Evolutionary conservation across 163 green algal species (phyloP), one percentile per base, ranked within the genome.

Genomic region (Volvox carteri): DNA sequence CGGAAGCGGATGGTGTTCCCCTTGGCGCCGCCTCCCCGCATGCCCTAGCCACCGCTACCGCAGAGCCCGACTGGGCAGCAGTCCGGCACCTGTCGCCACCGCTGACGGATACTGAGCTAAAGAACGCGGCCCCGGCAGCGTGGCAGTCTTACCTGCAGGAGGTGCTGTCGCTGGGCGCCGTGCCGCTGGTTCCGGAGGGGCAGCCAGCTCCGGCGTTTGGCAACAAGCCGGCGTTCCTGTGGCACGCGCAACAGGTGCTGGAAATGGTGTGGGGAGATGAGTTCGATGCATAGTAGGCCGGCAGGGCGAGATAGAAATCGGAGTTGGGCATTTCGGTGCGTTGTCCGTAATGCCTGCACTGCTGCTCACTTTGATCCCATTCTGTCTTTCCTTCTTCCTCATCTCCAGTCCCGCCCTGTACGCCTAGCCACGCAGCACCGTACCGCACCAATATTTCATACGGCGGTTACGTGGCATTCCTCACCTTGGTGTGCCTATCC

Each of bases 91-190:
- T 73, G 50, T 33, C 21, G 48, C 33, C 77, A 35, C 77, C 77
- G 23, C 21, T 85, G 35, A 73, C 35, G 35, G 52, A 50, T 23
- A 35, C 52, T 33, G 77, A 85, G 23, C 77, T 85, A 1, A 7
- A 73, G 33, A 19, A 1, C 25, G 77, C 35, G 2, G 35, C 77
- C 14, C 35, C 52, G 3, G 52, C 9, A 21, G 25, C 52, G 19
- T 85, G 77, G 77, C 52, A 85, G 35, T 48, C 4, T 5, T 85
- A 73, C 77, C 23, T 85, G 77, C 19, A 41, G n/a, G 52, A 62
- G 19, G 77, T 85, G 30, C 21, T 73, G 50, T 65, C 44, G 6
- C 44, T 67, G 28, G 77, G 12, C 8, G 77, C 52, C 19, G 21
- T 60, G 33, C 50, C 54, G 35, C 9, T 23, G 2, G 5, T 23